These are phyloP conservation scores for Pyrrhoderma noxium DNA, from an alignment of 1,284 basidiomycete genomes.

Conservation along the genomic window DNA sequence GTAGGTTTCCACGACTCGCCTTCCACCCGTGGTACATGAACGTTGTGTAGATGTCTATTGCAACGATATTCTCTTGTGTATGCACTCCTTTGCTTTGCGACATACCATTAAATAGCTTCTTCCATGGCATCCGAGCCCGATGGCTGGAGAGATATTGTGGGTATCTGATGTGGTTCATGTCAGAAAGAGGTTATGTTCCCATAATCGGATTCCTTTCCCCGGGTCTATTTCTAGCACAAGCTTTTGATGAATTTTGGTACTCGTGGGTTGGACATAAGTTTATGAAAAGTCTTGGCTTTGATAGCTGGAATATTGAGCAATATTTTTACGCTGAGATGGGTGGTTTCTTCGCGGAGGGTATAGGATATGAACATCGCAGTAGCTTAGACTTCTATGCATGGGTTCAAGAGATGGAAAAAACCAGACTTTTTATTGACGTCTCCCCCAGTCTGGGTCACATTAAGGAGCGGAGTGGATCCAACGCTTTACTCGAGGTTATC, in stretches of 20 bases:
- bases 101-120: not conserved
- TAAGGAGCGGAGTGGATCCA: not conserved
- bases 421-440: not conserved
- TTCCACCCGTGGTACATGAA: not conserved
- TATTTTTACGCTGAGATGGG: not conserved
- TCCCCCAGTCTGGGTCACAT: not conserved
- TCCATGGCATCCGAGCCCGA: not conserved
- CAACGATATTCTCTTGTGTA: not conserved
- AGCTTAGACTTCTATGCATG: not conserved
- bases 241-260: not conserved
- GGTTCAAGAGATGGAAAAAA: not conserved
- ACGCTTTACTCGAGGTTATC: not conserved
- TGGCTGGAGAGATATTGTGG: not conserved
- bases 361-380: not conserved
- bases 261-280: not conserved
- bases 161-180: not conserved
- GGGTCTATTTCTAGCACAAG: not conserved
- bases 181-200: not conserved
- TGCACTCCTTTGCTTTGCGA: not conserved
- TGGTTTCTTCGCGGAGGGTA: not conserved
- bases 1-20: not conserved
- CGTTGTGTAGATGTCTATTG: not conserved
- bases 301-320: not conserved
- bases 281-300: not conserved
- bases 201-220: not conserved